Base-by-base conservation (phyloP, 345 rosid species). In the Pelargonium nanum region DNA sequence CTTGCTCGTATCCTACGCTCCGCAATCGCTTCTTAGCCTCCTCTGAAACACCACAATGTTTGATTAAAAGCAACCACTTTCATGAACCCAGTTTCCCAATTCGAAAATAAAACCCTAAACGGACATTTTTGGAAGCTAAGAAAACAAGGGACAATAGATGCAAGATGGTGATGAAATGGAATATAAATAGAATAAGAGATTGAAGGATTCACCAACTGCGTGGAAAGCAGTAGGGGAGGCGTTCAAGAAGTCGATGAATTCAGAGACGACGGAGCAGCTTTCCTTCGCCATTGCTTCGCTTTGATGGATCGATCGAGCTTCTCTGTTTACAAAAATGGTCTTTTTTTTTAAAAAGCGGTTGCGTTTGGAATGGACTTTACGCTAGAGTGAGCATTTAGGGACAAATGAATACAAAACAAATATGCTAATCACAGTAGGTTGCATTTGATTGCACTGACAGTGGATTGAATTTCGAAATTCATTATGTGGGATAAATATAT, bases 201-300 rank as follows among this genome's bases (percentile, higher is more conserved):
- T 51, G 19, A 26, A 34, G 26, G 34, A 34, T 24, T 66, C 85
- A 93, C 99, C 97, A 24, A 89, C 97, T 72, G 99, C 99, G 56
- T 93, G 99, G 67, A 93, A 93, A 32, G 99, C 96, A n/a, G 99
- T 93, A 24, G 99, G 97, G 48, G 97, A 89, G 59, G 84, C 89
- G 75, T 93, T 89, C 70, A 89, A 79, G 84, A 85, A 93, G 70
- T 78, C 52, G 70, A 93, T 72, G 63, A 93, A 72, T 66, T 85
- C 99, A 62, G 80, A 62, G 56, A 79, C 84, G 19, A 86, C 68
- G 21, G 72, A 24, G 70, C 19, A 71, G 23, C 56, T 69, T 44
- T 68, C 79, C 24, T 65, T 61, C n/a, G 73, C 75, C 88, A 81
- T 85, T 19, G 21, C 53, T 40, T 26, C 52, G n/a, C 13, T 40